Evolutionary conservation across 805 yeast species (phyloP), one percentile per base, ranked within the genome.

Genomic region (Wickerhamomyces sydowiorum): DNA sequence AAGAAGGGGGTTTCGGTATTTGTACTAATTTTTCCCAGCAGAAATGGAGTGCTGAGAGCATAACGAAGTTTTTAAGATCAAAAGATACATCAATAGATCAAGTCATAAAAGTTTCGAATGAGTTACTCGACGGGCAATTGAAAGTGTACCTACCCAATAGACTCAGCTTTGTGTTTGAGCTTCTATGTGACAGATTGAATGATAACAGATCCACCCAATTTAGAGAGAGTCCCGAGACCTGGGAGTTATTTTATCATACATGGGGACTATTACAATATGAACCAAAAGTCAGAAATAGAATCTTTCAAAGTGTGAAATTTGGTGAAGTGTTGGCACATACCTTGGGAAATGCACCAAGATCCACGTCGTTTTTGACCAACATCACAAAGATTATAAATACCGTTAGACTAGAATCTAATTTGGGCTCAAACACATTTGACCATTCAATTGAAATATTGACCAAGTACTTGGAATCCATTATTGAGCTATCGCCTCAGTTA

Each of bases 41-140:
- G 41, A 43, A 44, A 47, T 51, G 33, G n/a, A 52, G 72, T 5
- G 72, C 77, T 0, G 84, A 77, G 47, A 67, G 70, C 2, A 56
- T 80, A 23, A 81, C 90, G 1, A 72, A 72, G 53, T 67, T 65
- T 50, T 65, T 84, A 23, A 69, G 91, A 47, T 72, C 79, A 19
- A 81, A 76, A 50, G 66, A 64, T 30, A 69, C 70, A 1, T 23
- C 69, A 1, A 57, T 75, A 1, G 57, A 58, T 5, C 70, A 75
- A 21, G 69, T 82, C 18, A 61, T 69, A 13, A 51, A 36, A 35
- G 62, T 57, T 34, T 65, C 66, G 7, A 50, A 44, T 34, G 52
- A 51, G 29, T 60, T 69, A 24, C 54, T 75, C 18, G 66, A 58
- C 23, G 61, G 56, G 17, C 41, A 57, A 30, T 42, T 57, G 40